Evolutionary conservation across 129 eudicot species (phyloP).

Genomic region (Flaveria brownii): DNA sequence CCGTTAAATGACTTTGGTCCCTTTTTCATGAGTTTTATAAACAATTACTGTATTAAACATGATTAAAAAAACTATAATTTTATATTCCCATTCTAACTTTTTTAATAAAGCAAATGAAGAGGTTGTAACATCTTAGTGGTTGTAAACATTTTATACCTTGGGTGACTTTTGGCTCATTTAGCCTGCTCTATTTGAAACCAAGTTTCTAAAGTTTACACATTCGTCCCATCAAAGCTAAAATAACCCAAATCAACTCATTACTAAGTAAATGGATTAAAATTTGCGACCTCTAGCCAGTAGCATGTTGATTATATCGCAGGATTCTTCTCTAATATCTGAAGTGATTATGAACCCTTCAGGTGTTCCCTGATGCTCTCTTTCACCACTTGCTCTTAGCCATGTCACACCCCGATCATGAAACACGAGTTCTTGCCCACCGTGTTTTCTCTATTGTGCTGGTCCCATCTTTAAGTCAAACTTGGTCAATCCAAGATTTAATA

Average conservation of each 20-base stretch:
- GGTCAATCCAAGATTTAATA: conserved; percentile 27
- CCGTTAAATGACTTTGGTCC: background rate
- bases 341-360: conserved; percentile 63
- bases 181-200: background rate
- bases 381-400: conserved; percentile 79
- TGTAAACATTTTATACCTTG: background rate
- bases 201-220: background rate
- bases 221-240: background rate
- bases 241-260: background rate
- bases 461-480: conserved; percentile 45
- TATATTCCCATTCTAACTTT: background rate
- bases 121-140: background rate
- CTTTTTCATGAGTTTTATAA: background rate
- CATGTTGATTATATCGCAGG: background rate
- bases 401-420: conserved; percentile 80
- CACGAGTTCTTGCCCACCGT: conserved; percentile 68
- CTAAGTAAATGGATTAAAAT: background rate
- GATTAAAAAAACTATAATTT: background rate
- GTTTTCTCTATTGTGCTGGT: conserved; percentile 40
- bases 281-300: background rate
- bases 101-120: background rate
- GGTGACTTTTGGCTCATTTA: background rate
- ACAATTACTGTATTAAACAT: background rate
- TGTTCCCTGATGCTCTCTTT: conserved; percentile 80
- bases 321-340: background rate